These are phyloP conservation scores for Chaetomium fimeti DNA, from an alignment of 495 filamentous ascomycete genomes.

Conservation along the genomic window DNA sequence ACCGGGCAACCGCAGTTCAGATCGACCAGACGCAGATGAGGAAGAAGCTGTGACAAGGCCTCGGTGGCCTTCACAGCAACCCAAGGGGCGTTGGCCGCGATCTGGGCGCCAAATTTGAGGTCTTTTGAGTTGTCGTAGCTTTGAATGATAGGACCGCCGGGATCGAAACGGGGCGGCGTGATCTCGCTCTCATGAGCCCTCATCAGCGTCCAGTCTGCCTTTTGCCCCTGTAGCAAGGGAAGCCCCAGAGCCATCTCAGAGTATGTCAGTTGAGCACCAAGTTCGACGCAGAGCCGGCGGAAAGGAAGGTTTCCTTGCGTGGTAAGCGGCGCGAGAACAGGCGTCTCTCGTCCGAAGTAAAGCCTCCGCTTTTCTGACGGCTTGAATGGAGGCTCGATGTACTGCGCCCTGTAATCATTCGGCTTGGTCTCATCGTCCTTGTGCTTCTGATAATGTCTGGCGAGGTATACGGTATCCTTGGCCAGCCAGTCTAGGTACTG, in stretches of 20 bases:
- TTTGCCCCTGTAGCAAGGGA: slow-evolving; percentile 85
- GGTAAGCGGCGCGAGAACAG: slow-evolving; percentile 78
- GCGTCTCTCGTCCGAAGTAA: slow-evolving; percentile 92
- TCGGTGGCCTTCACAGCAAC: slow-evolving; percentile 84
- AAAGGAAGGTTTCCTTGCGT: slow-evolving; percentile 98
- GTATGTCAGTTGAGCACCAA: slow-evolving; percentile 91
- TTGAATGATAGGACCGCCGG: slow-evolving; percentile 52
- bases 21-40: slow-evolving; percentile 82
- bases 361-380: slow-evolving; percentile 89
- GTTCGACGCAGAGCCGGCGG: slow-evolving; percentile 81
- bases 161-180: slow-evolving; percentile 57
- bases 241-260: slow-evolving; percentile 97
- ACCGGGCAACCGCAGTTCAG: slow-evolving; percentile 97
- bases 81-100: slow-evolving; percentile 86
- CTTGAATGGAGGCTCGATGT: slow-evolving; percentile 77
- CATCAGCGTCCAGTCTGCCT: slow-evolving; percentile 91
- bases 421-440: slow-evolving; percentile 44
- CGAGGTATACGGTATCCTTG: slow-evolving; percentile 53
- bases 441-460: slow-evolving; percentile 52
- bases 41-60: slow-evolving; percentile 68
- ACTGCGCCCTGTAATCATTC: slow-evolving; percentile 74
- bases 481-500: slow-evolving; percentile 73
- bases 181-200: slow-evolving; percentile 83
- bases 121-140: slow-evolving; percentile 81
- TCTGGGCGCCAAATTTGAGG: slow-evolving; percentile 84